Evolutionary conservation across 257 asterid genomes (phyloP), one percentile per base, ranked within the genome.

Genomic region (Eucommia ulmoides): DNA sequence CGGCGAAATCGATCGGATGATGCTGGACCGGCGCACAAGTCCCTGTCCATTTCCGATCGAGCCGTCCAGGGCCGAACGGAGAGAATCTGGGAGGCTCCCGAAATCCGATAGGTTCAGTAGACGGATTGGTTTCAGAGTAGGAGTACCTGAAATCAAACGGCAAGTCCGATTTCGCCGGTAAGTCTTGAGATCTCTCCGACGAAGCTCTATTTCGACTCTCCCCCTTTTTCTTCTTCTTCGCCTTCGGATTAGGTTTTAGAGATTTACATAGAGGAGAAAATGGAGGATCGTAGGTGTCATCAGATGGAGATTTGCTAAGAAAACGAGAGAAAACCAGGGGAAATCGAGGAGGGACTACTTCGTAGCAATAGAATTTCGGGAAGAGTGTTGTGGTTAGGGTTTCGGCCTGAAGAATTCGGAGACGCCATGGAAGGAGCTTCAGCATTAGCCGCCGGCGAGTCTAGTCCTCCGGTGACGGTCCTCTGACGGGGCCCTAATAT

Each of bases 81-180:
- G 38, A 29, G 38, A 29, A 29, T 12, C 38, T 29, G 8, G 38
- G 12, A 29, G 38, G 38, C 38, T 5, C 38, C 6, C 38, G 38
- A 29, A 29, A 29, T 6, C 12, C 38, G 12, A 29, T 29, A 12
- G 38, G 38, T 12, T 29, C 8, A 29, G 12, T 12, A 29, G 38
- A 29, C 6, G 38, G 38, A 6, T 29, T 29, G 38, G 38, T 29
- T 12, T 29, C 38, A 12, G 38, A 12, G 69, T 84, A 88, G 35
- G 97, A 84, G 76, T 81, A 79, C 48, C 78, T 76, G 64, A 77
- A 88, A 70, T 88, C 97, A 24, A 88, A 88, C 26, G 87, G 89
- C 45, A 88, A 23, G 5, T 79, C 77, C n/a, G 89, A 68, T 8
- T 64, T 75, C 24, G 58, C 63, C 24, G 67, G 74, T 25, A 60